Percentiles rank a stretch among this genome's conserved stretches.
These are phyloP conservation scores for Colletotrichum noveboracense DNA, from an alignment of 2,329 filamentous ascomycete genomes.

Conservation along the genomic window DNA sequence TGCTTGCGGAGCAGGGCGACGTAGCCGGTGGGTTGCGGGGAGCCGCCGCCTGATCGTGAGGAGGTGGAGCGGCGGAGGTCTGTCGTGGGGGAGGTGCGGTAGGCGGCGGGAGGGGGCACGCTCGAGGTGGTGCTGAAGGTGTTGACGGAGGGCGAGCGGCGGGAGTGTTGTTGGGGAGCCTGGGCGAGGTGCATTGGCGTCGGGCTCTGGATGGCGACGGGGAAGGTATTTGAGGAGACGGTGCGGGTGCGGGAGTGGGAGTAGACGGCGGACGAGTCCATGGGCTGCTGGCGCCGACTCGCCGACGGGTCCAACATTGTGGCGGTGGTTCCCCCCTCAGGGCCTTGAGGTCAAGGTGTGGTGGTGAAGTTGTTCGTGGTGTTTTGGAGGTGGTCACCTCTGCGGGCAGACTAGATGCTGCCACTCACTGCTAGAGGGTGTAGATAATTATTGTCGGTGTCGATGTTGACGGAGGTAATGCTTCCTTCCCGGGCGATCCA, in stretches of 20 bases:
- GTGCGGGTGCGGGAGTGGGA: slow-evolving; percentile 61
- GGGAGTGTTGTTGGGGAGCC: slow-evolving; percentile 43
- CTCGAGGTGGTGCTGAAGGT: slow-evolving; percentile 75
- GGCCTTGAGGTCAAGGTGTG: not conserved
- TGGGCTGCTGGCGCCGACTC: slow-evolving; percentile 27
- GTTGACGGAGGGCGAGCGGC: slow-evolving; percentile 70
- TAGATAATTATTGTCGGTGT: not conserved
- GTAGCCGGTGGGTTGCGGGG: slow-evolving; percentile 72
- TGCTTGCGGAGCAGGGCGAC: slow-evolving; percentile 96
- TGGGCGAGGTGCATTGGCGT: slow-evolving; percentile 39
- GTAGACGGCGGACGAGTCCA: slow-evolving; percentile 41
- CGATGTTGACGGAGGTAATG: not conserved
- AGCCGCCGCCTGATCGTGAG: slow-evolving; percentile 68
- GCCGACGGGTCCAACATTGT: slow-evolving; percentile 23
- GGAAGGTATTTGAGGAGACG: slow-evolving; percentile 61
- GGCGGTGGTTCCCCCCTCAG: not conserved
- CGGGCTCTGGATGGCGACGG: slow-evolving; percentile 33
- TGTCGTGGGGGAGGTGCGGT: slow-evolving; percentile 58
- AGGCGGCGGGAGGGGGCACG: slow-evolving; percentile 63
- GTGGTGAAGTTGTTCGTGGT: not conserved
- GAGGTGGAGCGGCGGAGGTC: slow-evolving; percentile 80
- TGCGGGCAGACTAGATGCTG: not conserved
- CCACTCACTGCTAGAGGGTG: not conserved
- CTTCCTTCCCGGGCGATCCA: not conserved
- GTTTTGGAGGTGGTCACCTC: not conserved